Evolutionary conservation across 495 filamentous ascomycete species (phyloP), one percentile per base, ranked within the genome.

Genomic region (Daldinia childiae): DNA sequence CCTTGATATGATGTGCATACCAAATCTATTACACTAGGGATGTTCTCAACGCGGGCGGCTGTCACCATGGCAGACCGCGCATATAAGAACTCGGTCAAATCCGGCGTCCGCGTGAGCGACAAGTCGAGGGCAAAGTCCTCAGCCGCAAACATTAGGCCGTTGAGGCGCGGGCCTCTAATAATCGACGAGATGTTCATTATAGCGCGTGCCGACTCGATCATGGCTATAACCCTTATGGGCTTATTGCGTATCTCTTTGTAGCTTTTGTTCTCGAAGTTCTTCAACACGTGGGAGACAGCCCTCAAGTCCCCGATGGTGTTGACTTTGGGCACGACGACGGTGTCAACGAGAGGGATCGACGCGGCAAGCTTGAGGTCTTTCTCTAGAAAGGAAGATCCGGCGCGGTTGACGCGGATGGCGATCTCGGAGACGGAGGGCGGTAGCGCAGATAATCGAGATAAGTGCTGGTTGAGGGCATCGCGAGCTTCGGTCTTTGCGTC

Each of bases 111-210:
- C 6, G 91, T 94, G 0, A 99, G 76, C 7, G 87, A 91, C 21
- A 98, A 83, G 79, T 98, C 95, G 6, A 92, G 85, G 0, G 95
- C 93, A 73, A 98, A 97, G 79, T 99, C 95, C 81, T 98, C 95
- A 12, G 94, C 93, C 0, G 93, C 95, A 77, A 98, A 98, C 59
- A 97, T 90, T 6, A 98, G 83, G 14, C 95, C 95, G 66, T 84
- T 85, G 0, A 99, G 88, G 64, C 76, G 65, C 1, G 91, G 89
- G 0, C 91, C 86, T 19, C 76, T 73, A 79, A 90, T 93, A 76
- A 99, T 98, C 30, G 85, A 76, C 12, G 82, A 72, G 6, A 98
- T 84, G 74, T 95, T 89, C 66, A 89, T 90, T 54, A 97, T 79
- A 24, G 91, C 89, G 71, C 87, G 87, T 32, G 95, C 95, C 36